Base-by-base conservation (phyloP, 2,329 filamentous ascomycete genomes). In the Colletotrichum tabaci region DNA sequence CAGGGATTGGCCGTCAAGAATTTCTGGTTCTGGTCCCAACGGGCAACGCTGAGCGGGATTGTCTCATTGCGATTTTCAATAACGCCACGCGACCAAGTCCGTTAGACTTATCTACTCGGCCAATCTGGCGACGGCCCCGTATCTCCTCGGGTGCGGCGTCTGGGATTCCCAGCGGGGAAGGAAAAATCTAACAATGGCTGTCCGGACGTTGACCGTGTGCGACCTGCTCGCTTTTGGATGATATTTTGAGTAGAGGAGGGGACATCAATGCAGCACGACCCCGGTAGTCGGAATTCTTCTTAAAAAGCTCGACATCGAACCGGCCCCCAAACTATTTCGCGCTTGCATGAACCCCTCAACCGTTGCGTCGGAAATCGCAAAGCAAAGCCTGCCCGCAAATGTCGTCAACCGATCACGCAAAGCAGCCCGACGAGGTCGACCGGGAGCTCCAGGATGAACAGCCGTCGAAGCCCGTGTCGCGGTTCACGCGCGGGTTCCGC, bases 401-500 rank as follows among this genome's bases (percentile, higher is more conserved):
- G 67, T 61, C 66, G 56, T 47, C 65, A 1, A 55, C 64, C 42
- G 65, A 73, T 46, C 64, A 61, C 7, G 65, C 61, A 23, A 57
- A 69, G 57, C 60, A 70, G 40, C 42, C 58, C 15, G 68, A 72
- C 16, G 62, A 70, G 57, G 61, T 50, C 8, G 71, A 57, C 0
- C 63, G 50, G 26, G 67, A 71, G 35, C 35, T 52, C 21, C 67
- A 71, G 44, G 67, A 71, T 61, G 57, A 15, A 6, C 57, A 49
- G 15, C 12, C 61, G 26, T 61, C 61, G 52, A 79, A 77, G 67
- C 77, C 76, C 0, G 63, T 80, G 3, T 80, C 79, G 0, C 72
- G 72, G 15, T 78, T 81, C 67, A 81, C 77, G 58, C 69, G 77
- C 12, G 80, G 78, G 78, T 86, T 84, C 74, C 82, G 85, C 18